phyloP scores from a whole-genome alignment of 768 basidiomycete species.

The Pisolithus marmoratus region DNA sequence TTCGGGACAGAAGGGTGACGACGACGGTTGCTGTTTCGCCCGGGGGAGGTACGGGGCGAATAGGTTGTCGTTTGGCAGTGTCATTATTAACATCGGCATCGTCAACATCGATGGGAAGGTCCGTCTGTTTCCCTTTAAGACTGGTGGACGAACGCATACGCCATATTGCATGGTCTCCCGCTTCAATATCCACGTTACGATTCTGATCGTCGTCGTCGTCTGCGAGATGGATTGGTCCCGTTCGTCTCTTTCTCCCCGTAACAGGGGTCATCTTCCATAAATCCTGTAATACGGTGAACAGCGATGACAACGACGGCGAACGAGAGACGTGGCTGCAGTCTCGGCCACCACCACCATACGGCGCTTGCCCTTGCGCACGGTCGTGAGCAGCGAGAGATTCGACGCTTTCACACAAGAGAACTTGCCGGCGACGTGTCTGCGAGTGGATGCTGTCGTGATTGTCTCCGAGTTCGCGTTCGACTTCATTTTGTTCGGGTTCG shows the following conservation, averaged over 20 bases:
- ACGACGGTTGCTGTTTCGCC: conserved; percentile 82
- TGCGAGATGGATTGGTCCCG: not conserved
- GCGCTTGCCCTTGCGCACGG: not conserved
- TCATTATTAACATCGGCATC: not conserved
- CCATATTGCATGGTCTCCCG: not conserved
- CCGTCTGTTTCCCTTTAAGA: not conserved
- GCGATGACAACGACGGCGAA: conserved; percentile 13
- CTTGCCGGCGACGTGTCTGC: not conserved
- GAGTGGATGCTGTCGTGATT: too few species aligned
- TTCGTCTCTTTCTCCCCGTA: not conserved
- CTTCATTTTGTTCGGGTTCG: too few species aligned
- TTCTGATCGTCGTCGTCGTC: conserved; percentile 4
- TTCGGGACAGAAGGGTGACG: conserved; percentile 78
- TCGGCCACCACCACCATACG: not conserved
- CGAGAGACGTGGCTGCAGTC: conserved; percentile 1
- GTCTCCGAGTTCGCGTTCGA: too few species aligned
- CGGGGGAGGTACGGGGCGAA: conserved; percentile 18
- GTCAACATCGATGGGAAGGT: not conserved
- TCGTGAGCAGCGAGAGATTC: not conserved
- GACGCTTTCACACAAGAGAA: not conserved
- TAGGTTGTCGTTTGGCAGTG: not conserved
- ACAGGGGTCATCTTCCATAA: conserved; percentile 8
- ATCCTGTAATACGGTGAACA: conserved; percentile 16
- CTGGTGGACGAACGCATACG: not conserved
- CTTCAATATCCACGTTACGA: not conserved